phyloP scores from a whole-genome alignment of 129 eudicot species.

The Deinandra increscens region DNA sequence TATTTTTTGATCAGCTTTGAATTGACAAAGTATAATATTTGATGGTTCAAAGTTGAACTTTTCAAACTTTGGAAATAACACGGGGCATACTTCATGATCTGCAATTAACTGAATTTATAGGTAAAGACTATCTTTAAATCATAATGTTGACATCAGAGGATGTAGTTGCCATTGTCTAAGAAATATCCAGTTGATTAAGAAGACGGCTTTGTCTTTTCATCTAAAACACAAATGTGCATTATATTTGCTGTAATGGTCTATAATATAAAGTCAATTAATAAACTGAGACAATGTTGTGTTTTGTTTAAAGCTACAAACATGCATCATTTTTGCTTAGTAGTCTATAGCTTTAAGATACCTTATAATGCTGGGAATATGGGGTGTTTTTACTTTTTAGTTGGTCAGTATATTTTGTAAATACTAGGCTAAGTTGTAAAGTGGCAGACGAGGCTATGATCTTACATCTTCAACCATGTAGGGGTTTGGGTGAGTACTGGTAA shows the following conservation, averaged over 20 bases:
- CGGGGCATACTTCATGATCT: not conserved
- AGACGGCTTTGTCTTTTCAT: not conserved
- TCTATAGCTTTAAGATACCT: not conserved
- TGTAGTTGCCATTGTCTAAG: not conserved
- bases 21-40: not conserved
- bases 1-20: not conserved
- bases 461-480: not conserved
- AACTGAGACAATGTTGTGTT: not conserved
- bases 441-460: slow-evolving; percentile 4
- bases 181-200: not conserved
- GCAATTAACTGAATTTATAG: slow-evolving; percentile 1
- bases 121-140: not conserved
- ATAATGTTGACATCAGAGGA: slow-evolving; percentile 1
- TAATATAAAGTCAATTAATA: not conserved
- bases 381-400: not conserved
- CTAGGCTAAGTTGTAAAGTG: not conserved
- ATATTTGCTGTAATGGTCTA: slow-evolving; percentile 1
- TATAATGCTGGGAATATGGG: not conserved
- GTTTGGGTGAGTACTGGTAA: not conserved
- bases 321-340: not conserved
- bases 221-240: not conserved
- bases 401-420: not conserved
- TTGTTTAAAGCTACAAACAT: not conserved
- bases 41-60: not conserved
- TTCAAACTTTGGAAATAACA: not conserved